Conservation (phyloP, 208 protist genomes). For the Kentomonas sorsogonicus region DNA sequence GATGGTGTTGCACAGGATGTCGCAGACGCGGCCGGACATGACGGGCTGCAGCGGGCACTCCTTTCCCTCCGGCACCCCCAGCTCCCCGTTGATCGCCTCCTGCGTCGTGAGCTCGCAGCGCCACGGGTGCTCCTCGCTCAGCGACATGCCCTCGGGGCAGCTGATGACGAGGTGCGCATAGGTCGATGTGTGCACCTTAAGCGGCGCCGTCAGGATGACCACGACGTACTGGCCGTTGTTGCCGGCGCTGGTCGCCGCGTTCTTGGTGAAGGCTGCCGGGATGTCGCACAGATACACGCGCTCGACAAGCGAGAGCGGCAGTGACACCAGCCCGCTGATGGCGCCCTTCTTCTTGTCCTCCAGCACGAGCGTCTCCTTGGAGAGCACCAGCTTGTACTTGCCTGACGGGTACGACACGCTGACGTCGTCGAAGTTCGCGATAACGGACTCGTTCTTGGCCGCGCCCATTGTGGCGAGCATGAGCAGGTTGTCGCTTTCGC, state of each 20-base stretch:
- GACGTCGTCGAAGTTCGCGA: conserved; percentile 78
- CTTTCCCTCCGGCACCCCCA: conserved; percentile 13
- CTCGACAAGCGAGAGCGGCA: conserved; percentile 65
- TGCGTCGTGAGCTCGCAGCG: conserved; percentile 67
- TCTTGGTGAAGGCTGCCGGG: conserved; percentile 39
- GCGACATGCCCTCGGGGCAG: conserved; percentile 42
- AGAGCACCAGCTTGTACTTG: conserved; percentile 77
- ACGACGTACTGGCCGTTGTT: conserved; percentile 73
- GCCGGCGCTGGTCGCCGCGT: conserved; percentile 18
- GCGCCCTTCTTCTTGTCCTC: conserved; percentile 68
- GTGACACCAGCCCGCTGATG: conserved; percentile 29
- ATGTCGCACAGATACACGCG: conserved; percentile 82
- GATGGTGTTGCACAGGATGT: conserved; percentile 75
- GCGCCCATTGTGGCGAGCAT: conserved; percentile 45
- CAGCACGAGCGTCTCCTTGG: conserved; percentile 73
- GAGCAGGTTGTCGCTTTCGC: conserved; percentile 34
- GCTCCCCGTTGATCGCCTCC: conserved; percentile 61
- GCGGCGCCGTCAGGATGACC: conserved; percentile 57
- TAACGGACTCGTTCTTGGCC: conserved; percentile 49
- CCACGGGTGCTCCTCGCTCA: conserved; percentile 75
- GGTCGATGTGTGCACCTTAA: conserved; percentile 66
- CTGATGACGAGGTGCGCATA: conserved; percentile 84
- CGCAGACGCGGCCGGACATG: conserved; percentile 76
- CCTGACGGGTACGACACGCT: conserved; percentile 70
- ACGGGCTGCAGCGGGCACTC: conserved; percentile 46